phyloP scores from a whole-genome alignment of 2,329 filamentous ascomycete species.

The Colletotrichum shisoi region DNA sequence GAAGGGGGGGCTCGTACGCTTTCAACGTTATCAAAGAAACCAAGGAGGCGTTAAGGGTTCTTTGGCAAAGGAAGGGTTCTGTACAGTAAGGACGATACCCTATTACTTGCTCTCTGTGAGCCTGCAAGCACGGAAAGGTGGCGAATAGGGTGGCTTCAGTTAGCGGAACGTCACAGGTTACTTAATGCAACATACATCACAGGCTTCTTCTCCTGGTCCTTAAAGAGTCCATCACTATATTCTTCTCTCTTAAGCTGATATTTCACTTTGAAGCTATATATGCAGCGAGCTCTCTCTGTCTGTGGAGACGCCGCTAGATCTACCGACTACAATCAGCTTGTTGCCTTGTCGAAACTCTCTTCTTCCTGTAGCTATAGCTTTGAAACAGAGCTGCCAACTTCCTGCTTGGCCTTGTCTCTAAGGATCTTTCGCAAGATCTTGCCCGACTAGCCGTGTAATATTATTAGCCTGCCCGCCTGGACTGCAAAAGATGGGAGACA shows the following conservation, averaged over 20 bases:
- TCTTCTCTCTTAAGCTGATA: not conserved
- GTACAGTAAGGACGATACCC: constrained; percentile 39
- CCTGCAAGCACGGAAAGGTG: constrained; percentile 26
- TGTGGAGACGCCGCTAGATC: not conserved
- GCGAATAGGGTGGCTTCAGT: constrained; percentile 26
- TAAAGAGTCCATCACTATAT: not conserved
- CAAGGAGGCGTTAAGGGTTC: constrained; percentile 32
- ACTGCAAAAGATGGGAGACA: constrained; percentile 1
- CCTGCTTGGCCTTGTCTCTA: constrained; percentile 63
- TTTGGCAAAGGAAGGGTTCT: constrained; percentile 34
- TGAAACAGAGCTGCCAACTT: constrained; percentile 55
- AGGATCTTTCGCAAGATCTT: constrained; percentile 71
- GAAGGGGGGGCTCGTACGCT: constrained; percentile 12
- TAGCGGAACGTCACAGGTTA: constrained; percentile 5
- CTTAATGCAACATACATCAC: constrained; percentile 18
- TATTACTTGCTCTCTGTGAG: constrained; percentile 32
- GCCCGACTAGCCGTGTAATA: constrained; percentile 58
- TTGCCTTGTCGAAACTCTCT: not conserved
- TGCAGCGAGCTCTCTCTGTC: not conserved
- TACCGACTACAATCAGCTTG: not conserved
- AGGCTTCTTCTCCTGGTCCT: not conserved
- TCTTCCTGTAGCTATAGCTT: constrained; percentile 13
- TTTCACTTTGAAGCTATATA: not conserved
- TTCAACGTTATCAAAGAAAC: constrained; percentile 7
- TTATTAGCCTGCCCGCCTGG: constrained; percentile 12